These are phyloP conservation scores for Citrus inodora DNA, from an alignment of 345 rosid species.

Conservation along the genomic window DNA sequence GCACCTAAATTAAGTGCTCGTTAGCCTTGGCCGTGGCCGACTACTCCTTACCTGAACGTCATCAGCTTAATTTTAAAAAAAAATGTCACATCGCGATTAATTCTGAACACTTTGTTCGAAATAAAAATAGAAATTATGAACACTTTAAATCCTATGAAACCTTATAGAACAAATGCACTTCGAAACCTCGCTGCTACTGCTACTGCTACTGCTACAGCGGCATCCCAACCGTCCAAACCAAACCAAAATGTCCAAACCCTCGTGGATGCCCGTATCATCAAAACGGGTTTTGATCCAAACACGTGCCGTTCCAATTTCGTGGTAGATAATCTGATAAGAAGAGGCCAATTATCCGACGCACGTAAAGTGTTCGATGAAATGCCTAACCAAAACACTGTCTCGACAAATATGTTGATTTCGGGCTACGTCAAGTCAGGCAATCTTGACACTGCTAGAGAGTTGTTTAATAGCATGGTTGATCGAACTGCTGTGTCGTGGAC, in stretches of 20 bases:
- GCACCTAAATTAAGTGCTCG: too few species aligned
- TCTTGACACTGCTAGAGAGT: constrained; percentile 42
- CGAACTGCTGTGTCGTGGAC: constrained; percentile 81
- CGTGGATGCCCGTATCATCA: constrained; percentile 66
- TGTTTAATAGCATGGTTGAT: constrained; percentile 51
- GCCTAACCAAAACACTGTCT: constrained; percentile 62
- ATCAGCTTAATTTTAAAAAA: too few species aligned
- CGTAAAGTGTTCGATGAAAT: constrained; percentile 75
- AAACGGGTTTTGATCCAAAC: constrained; percentile 68
- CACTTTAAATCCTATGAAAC: constrained; percentile 18
- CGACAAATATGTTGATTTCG: constrained; percentile 60
- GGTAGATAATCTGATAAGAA: constrained; percentile 25
- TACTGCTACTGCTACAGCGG: background rate
- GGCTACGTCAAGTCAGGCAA: constrained; percentile 59
- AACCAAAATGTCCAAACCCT: constrained; percentile 13
- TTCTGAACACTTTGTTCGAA: too few species aligned
- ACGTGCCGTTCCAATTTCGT: constrained; percentile 62
- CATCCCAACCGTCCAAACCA: constrained; percentile 11
- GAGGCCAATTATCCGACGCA: constrained; percentile 50
- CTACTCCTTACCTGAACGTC: too few species aligned
- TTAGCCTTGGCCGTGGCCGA: background rate
- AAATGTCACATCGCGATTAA: too few species aligned
- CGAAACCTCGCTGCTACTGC: constrained; percentile 20
- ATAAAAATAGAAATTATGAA: background rate
- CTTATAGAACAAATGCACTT: constrained; percentile 13